Conservation (phyloP, 2,329 filamentous ascomycete species). For the Xylaria sp. region DNA sequence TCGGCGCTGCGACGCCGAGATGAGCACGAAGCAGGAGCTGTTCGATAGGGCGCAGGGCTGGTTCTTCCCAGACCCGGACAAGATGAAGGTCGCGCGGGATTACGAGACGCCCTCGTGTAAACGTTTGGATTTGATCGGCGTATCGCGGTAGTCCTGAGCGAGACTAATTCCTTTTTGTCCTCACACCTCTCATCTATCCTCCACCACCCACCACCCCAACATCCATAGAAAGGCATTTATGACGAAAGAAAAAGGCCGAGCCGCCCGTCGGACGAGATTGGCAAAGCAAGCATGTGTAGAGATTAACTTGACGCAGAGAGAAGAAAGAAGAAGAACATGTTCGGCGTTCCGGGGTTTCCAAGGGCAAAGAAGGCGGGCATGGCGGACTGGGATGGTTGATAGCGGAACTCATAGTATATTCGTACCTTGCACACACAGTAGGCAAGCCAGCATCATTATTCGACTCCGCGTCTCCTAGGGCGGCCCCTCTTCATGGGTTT, state of each 20-base stretch:
- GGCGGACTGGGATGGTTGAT: constrained; percentile 2
- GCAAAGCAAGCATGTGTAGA: constrained; percentile 13
- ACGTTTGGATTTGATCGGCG: constrained; percentile 59
- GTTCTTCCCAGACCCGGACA: constrained; percentile 84
- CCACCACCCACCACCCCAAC: not conserved
- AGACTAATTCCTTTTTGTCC: not conserved
- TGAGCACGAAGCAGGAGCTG: constrained; percentile 71
- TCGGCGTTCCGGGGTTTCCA: constrained; percentile 32
- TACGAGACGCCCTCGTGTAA: constrained; percentile 65
- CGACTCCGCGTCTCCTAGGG: not conserved
- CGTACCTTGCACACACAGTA: not conserved
- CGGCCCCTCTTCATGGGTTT: not conserved
- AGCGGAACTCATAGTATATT: constrained; percentile 15
- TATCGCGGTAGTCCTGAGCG: constrained; percentile 44
- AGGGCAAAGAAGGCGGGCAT: constrained; percentile 22
- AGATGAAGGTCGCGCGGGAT: constrained; percentile 75
- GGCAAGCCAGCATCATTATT: constrained; percentile 1
- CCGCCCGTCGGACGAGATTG: constrained; percentile 1
- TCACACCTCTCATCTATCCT: not conserved
- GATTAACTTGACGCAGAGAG: not conserved
- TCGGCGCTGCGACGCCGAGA: constrained; percentile 79
- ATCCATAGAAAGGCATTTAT: constrained; percentile 24
- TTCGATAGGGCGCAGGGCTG: constrained; percentile 85
- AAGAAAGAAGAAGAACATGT: constrained; percentile 22
- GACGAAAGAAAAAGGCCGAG: not conserved